phyloP scores from a whole-genome alignment of 306 rosid species.

The Herpetospermum pedunculosum region DNA sequence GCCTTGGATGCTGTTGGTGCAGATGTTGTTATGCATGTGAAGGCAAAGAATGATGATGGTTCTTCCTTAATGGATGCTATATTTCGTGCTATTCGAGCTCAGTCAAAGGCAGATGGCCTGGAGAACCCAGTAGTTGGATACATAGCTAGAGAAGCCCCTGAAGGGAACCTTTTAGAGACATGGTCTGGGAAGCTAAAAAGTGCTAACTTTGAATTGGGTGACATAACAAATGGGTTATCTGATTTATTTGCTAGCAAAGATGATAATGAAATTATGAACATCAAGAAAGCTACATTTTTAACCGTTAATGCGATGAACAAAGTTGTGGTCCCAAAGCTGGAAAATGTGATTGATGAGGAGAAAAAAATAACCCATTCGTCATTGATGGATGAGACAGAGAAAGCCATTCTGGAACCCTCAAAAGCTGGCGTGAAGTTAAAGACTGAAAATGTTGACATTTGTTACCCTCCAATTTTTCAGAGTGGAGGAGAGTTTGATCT shows the following conservation, averaged over 20 bases:
- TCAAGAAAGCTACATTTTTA: constrained; percentile 76
- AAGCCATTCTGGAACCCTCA: constrained; percentile 65
- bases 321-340: constrained; percentile 74
- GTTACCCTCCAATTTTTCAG: constrained; percentile 91
- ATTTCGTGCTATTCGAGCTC: constrained; percentile 47
- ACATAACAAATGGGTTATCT: constrained; percentile 71
- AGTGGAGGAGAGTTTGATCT: constrained; percentile 94
- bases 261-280: constrained; percentile 51
- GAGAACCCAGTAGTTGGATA: constrained; percentile 52
- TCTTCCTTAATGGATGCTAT: constrained; percentile 54
- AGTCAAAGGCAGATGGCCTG: constrained; percentile 41
- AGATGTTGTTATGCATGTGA: constrained; percentile 72
- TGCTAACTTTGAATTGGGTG: constrained; percentile 37
- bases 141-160: constrained; percentile 74
- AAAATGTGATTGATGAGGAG: constrained; percentile 87
- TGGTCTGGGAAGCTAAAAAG: constrained; percentile 68
- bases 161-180: constrained; percentile 62
- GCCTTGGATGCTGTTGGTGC: constrained; percentile 61
- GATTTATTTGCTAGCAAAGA: constrained; percentile 55
- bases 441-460: constrained; percentile 82
- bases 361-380: constrained; percentile 68
- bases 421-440: constrained; percentile 63
- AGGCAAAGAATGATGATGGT: constrained; percentile 75
- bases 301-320: constrained; percentile 67
- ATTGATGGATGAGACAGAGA: constrained; percentile 92